Percentiles rank a stretch among this genome's conserved stretches.
Conservation (phyloP, 164 flowering plant species). For the Kalanchoe fedtschenkoi region DNA sequence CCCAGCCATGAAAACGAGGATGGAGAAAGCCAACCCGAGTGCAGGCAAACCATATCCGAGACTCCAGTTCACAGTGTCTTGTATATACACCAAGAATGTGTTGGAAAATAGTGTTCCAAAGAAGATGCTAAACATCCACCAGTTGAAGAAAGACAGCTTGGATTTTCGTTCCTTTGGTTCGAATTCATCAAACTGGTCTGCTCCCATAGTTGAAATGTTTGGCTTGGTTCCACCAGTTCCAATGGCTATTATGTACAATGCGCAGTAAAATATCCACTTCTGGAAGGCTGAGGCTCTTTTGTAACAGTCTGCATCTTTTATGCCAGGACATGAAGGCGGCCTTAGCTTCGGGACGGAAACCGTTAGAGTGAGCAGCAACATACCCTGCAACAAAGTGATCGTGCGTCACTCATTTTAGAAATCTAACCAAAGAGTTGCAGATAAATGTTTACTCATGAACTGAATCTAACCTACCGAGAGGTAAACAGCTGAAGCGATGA, state of each 20-base stretch:
- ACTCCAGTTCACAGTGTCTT: slow-evolving; percentile 44
- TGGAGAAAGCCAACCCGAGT: slow-evolving; percentile 25
- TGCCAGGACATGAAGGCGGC: slow-evolving; percentile 31
- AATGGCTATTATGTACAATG: not conserved
- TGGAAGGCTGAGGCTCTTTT: slow-evolving; percentile 25
- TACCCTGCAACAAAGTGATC: slow-evolving; percentile 32
- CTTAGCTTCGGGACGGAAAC: slow-evolving; percentile 29
- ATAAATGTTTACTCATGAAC: not conserved
- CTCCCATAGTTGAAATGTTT: slow-evolving; percentile 1
- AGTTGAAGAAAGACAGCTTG: slow-evolving; percentile 3
- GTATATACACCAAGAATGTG: slow-evolving; percentile 47
- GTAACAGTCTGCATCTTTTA: slow-evolving; percentile 10
- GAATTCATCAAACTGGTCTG: slow-evolving; percentile 1
- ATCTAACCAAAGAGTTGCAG: too few relatives aligned
- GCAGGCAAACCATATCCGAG: slow-evolving; percentile 46
- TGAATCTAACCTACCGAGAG: slow-evolving; percentile 23
- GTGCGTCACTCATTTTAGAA: not conserved
- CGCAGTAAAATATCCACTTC: slow-evolving; percentile 28
- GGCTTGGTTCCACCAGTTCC: slow-evolving; percentile 4
- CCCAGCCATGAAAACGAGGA: slow-evolving; percentile 33
- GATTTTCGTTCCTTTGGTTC: not conserved
- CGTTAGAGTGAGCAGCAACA: slow-evolving; percentile 38
- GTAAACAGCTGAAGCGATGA: slow-evolving; percentile 38
- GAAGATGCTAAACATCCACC: slow-evolving; percentile 23
- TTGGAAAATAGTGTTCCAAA: slow-evolving; percentile 47